Percentiles rank a stretch among this genome's conserved stretches.
phyloP scores from a whole-genome alignment of 1,139 yeast genomes.

The Candida sp. region DNA sequence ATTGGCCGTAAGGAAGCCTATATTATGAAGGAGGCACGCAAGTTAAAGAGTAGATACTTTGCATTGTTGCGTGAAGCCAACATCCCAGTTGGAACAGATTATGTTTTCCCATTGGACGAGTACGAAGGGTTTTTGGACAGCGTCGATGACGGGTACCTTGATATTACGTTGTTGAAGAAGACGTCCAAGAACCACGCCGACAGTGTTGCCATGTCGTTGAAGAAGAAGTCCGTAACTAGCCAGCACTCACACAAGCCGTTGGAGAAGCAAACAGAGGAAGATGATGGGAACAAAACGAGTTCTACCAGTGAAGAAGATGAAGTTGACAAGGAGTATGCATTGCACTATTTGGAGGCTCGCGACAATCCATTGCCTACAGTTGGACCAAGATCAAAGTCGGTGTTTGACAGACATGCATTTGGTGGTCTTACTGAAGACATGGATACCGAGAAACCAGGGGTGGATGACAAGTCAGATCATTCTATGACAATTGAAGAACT shows the following conservation, averaged over 20 bases:
- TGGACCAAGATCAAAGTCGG: constrained; percentile 41
- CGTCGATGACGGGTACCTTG: constrained; percentile 66
- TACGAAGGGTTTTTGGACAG: constrained; percentile 79
- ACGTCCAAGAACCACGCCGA: constrained; percentile 34
- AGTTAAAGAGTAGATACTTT: constrained; percentile 33
- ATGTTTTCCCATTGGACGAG: constrained; percentile 52
- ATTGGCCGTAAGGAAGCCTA: constrained; percentile 67
- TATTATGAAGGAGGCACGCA: constrained; percentile 46
- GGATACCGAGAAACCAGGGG: constrained; percentile 14
- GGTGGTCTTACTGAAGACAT: constrained; percentile 7
- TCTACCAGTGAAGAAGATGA: constrained; percentile 25
- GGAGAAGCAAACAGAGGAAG: neutral
- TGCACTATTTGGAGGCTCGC: constrained; percentile 32
- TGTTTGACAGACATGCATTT: constrained; percentile 33
- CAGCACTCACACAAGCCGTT: constrained; percentile 2
- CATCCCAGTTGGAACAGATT: constrained; percentile 25
- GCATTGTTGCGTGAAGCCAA: constrained; percentile 27
- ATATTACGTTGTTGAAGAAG: constrained; percentile 55
- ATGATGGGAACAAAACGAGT: constrained; percentile 15
- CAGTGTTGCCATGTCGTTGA: constrained; percentile 19
- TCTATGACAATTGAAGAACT: constrained; percentile 51
- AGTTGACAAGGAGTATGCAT: constrained; percentile 24
- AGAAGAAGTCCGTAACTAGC: constrained; percentile 18
- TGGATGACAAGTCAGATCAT: constrained; percentile 19
- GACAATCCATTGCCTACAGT: constrained; percentile 19